Conservation (phyloP, 495 filamentous ascomycete species). For the Zalerion maritima region DNA sequence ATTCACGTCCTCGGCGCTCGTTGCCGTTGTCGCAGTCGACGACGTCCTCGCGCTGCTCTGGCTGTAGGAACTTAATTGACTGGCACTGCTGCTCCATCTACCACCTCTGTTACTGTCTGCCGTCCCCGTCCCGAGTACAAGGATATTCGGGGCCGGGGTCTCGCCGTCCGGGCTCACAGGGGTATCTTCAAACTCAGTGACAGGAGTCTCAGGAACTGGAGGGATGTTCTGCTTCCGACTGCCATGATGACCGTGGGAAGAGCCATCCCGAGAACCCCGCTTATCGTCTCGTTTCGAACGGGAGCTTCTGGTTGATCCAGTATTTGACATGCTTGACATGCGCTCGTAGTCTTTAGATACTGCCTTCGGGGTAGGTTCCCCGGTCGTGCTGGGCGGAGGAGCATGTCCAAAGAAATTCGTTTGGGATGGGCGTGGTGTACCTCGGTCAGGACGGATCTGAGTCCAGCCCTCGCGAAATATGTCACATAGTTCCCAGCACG, state of each 20-base stretch:
- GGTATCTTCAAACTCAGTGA: conserved; percentile 84
- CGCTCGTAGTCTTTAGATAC: too few relatives aligned
- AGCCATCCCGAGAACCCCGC: too few relatives aligned
- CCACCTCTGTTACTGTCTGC: conserved; percentile 20
- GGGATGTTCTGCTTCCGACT: conserved; percentile 16
- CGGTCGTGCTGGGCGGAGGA: too few relatives aligned
- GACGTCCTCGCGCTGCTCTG: conserved; percentile 56
- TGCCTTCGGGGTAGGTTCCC: too few relatives aligned
- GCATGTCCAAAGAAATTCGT: conserved; percentile 46
- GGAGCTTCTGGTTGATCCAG: too few relatives aligned
- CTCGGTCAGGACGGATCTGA: conserved; percentile 70
- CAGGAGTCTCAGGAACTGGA: conserved; percentile 65
- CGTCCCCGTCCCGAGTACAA: conserved; percentile 58
- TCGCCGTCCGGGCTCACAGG: conserved; percentile 61
- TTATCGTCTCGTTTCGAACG: too few relatives aligned
- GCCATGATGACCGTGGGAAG: conserved; percentile 12
- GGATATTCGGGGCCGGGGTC: conserved; percentile 62
- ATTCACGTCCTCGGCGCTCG: conserved; percentile 52
- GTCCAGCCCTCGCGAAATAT: conserved; percentile 91
- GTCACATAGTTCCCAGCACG: conserved; percentile 91
- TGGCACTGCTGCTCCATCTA: conserved; percentile 64
- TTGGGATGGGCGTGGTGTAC: conserved; percentile 73
- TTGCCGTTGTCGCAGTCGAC: conserved; percentile 60
- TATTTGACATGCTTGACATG: too few relatives aligned
- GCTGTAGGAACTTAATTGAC: conserved; percentile 58